Evolutionary conservation across 192 early-diverging fungal genomes (phyloP), one percentile per base, ranked within the genome.

Genomic region (Umbelopsis sp.): DNA sequence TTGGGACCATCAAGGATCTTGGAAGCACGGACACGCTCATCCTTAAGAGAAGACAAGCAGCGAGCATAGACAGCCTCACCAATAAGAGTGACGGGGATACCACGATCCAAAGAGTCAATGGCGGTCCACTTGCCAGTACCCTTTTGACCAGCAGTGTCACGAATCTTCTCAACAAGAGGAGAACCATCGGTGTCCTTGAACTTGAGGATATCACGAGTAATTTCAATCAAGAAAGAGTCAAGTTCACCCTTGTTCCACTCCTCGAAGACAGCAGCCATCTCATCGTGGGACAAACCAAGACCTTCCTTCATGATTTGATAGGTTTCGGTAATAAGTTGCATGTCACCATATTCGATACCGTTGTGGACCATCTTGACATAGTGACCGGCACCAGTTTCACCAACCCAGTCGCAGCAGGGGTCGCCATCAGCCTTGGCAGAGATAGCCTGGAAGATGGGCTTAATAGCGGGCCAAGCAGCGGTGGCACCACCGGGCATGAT

Each of bases 361-460:
- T 99, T 99, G 90, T 99, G 96, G 65, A 99, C 96, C 97, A 99
- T 97, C 90, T 99, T 99, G 86, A 99, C 96, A 84, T 96, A 99
- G 89, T 99, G 96, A 49, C 96, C 97, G 29, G 97, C 92, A 26
- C 97, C 97, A 56, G 91, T 91, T 76, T 96, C 95, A 75, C 97
- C 97, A 73, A 99, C 97, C 96, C 96, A 97, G 86, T 99, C 97
- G 80, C 97, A 99, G 89, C 97, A 99, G 31, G 97, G 90, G 72
- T 94, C 92, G 38, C 90, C 90, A 81, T 87, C 86, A 47, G 95
- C 94, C 85, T 93, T 93, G 80, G 96, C 96, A 67, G 95, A 85
- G 76, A 96, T 92, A 32, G 91, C 88, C 85, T 99, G 97, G 91
- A 99, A 99, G 74, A 99, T 97, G 74, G 91, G 90, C 88, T 97